phyloP scores from a whole-genome alignment of 768 basidiomycete species.

The Suillus luteus region DNA sequence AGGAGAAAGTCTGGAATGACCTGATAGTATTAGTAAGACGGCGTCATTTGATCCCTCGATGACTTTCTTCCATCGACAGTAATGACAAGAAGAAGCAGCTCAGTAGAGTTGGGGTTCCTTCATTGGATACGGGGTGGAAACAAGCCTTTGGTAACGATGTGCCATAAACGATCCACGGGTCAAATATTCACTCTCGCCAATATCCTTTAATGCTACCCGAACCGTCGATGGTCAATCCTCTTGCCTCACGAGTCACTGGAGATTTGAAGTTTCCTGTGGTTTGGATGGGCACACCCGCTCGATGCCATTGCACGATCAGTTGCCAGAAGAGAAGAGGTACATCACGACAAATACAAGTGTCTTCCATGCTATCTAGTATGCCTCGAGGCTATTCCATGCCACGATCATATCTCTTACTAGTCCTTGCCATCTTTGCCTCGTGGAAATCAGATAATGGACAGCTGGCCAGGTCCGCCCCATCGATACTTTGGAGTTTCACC shows the following conservation, averaged over 20 bases:
- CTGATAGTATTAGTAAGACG: not conserved
- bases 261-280: not conserved
- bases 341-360: not conserved
- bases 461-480: not conserved
- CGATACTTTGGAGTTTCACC: not conserved
- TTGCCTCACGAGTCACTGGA: not conserved
- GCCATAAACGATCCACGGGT: not conserved
- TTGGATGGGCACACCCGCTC: not conserved
- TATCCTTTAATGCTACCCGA: not conserved
- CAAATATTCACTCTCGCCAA: not conserved
- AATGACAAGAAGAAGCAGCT: not conserved
- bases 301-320: not conserved
- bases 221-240: not conserved
- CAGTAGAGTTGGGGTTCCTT: not conserved
- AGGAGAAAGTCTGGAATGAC: not conserved
- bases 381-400: not conserved
- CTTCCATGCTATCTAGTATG: not conserved
- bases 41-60: not conserved
- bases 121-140: not conserved
- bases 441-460: constrained; percentile 4
- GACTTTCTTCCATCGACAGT: not conserved
- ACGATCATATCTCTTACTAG: not conserved
- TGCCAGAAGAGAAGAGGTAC: not conserved
- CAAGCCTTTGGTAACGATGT: not conserved
- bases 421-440: not conserved